These are phyloP conservation scores for Apiotrichum sp. DNA, from an alignment of 1,284 basidiomycete genomes.

Conservation along the genomic window DNA sequence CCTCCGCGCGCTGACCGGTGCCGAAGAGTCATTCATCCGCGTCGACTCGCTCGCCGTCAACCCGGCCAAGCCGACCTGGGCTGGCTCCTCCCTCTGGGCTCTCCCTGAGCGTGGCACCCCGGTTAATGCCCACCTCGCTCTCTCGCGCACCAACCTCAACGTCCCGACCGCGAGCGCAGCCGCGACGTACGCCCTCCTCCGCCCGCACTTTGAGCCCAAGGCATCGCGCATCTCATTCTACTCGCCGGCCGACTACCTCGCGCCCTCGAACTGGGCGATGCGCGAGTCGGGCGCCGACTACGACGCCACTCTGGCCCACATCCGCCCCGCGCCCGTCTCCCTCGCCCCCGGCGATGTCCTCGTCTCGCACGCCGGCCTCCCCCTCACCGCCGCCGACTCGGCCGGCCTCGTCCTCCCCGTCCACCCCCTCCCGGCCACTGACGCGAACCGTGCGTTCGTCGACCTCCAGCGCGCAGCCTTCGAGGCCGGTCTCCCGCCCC, in stretches of 20 bases:
- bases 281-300: slow-evolving; percentile 7
- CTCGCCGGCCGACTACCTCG: slow-evolving; percentile 28
- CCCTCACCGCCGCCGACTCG: slow-evolving; percentile 11
- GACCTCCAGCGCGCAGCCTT: slow-evolving; percentile 29
- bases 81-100: slow-evolving; percentile 13
- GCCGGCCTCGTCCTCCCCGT: slow-evolving; percentile 29
- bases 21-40: slow-evolving; percentile 19
- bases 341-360: slow-evolving; percentile 39
- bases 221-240: slow-evolving; percentile 39
- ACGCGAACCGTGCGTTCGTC: slow-evolving; percentile 21
- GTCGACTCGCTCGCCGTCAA: slow-evolving; percentile 20
- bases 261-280: slow-evolving; percentile 31
- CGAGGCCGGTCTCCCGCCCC: slow-evolving; percentile 37
- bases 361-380: slow-evolving; percentile 28
- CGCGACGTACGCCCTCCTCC: slow-evolving; percentile 35
- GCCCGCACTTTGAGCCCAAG: slow-evolving; percentile 33
- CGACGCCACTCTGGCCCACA: slow-evolving; percentile 25
- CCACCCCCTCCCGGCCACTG: slow-evolving; percentile 22
- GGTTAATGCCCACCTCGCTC: slow-evolving; percentile 32
- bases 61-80: slow-evolving; percentile 10
- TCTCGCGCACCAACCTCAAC: slow-evolving; percentile 25
- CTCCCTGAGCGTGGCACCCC: slow-evolving; percentile 17
- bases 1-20: slow-evolving; percentile 17
- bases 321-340: slow-evolving; percentile 17
- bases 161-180: slow-evolving; percentile 26